These are phyloP conservation scores for Endothia cerciana DNA, from an alignment of 2,329 filamentous ascomycete species.

Conservation along the genomic window DNA sequence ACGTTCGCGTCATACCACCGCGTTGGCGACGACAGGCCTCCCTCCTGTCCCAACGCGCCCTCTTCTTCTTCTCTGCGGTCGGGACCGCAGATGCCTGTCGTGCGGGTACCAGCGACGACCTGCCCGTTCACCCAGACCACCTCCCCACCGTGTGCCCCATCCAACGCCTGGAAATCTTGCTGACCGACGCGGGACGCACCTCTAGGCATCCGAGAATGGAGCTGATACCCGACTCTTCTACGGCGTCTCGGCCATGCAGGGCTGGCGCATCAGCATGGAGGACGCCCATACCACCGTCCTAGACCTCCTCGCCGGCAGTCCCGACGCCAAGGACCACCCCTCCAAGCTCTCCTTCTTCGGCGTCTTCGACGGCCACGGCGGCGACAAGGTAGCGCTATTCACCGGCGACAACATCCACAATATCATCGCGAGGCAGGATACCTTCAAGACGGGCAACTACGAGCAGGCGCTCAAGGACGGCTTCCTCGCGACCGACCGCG, in stretches of 20 bases:
- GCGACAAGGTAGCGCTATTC: constrained; percentile 93
- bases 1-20: constrained; percentile 1
- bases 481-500: constrained; percentile 92
- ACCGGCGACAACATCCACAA: constrained; percentile 90
- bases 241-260: constrained; percentile 98
- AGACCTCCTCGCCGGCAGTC: constrained; percentile 70
- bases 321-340: constrained; percentile 65
- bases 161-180: constrained; percentile 28
- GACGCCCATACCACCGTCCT: constrained; percentile 91
- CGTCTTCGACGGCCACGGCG: constrained; percentile 96
- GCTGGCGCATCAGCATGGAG: constrained; percentile 99
- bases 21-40: constrained; percentile 15
- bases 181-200: constrained; percentile 37
- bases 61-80: background rate
- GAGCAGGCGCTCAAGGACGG: constrained; percentile 97
- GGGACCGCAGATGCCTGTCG: background rate
- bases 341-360: constrained; percentile 92
- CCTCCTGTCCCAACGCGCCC: background rate
- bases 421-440: constrained; percentile 92
- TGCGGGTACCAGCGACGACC: no score
- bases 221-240: constrained; percentile 92
- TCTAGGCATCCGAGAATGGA: constrained; percentile 82
- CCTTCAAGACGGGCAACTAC: constrained; percentile 88
- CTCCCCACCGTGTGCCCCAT: background rate
- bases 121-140: background rate